Conservation (phyloP, 2,329 filamentous ascomycete species). For the Penicillium sp. region DNA sequence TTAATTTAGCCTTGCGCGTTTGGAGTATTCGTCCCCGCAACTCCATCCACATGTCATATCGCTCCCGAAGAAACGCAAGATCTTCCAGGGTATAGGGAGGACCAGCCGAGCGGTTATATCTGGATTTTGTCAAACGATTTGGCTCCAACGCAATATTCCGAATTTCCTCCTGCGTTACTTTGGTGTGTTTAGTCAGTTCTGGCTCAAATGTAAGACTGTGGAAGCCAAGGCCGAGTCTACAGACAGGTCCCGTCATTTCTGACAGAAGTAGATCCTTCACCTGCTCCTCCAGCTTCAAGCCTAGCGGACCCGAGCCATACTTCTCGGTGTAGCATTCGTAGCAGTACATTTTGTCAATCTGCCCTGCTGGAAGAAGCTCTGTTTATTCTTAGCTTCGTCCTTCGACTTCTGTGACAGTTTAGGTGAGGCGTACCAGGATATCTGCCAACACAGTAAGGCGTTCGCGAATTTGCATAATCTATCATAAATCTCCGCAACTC, state of each 20-base stretch:
- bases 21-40: background rate
- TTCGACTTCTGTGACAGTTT: too few relatives aligned
- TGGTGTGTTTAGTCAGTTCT: background rate
- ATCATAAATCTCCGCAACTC: background rate
- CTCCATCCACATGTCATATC: background rate
- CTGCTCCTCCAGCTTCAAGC: background rate
- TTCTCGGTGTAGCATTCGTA: conserved; percentile 4
- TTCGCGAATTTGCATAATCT: background rate
- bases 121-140: background rate
- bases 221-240: background rate
- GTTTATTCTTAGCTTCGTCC: background rate
- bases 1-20: background rate
- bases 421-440: background rate
- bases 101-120: background rate
- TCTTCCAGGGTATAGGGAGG: background rate
- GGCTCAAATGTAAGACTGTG: background rate
- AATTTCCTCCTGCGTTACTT: background rate
- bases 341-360: conserved; percentile 3
- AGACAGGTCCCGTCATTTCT: background rate
- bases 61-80: background rate
- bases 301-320: background rate
- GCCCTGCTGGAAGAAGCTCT: background rate
- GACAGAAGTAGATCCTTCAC: background rate
- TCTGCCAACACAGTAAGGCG: background rate
- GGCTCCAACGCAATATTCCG: background rate